Base-by-base conservation (phyloP, 2,329 filamentous ascomycete species). In the Apiospora aurea region DNA sequence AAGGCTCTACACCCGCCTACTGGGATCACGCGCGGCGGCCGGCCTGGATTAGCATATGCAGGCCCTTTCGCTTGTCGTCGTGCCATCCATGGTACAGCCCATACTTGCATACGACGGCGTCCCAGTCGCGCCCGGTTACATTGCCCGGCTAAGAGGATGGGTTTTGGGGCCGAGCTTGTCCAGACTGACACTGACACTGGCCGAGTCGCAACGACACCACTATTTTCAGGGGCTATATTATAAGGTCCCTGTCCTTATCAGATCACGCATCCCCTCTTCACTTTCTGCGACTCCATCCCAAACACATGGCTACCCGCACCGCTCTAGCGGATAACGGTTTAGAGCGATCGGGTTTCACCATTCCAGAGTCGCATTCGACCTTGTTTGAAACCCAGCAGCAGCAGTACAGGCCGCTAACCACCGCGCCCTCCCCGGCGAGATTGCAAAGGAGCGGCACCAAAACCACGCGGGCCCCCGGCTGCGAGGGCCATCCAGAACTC, bases 271-370 rank as follows among this genome's bases (percentile, higher is more conserved):
- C 38, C 26, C 67, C 68, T 41, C 47, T 41, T 53, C n/a, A 41
- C 29, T 43, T 57, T 57, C 68, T 69, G 46, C 47, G 24, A 51
- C 68, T 41, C 68, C 68, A 69, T 76, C 76, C 76, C 76, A 77
- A 75, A 78, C 75, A 76, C 76, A 73, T 76, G 76, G 76, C 75
- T 77, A 78, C 76, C 77, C 77, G 76, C 75, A 74, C 74, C 73
- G 70, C 73, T 77, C 77, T 78, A 78, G 76, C 77, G 75, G 74
- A 75, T 75, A 77, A 76, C 70, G 75, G 77, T 74, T 76, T 78
- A 78, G 76, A 75, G 76, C 77, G 77, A 78, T 78, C 77, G 73
- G 71, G 75, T 74, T 75, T 74, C 76, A 73, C 72, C 73, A 69
- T 75, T 76, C 73, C 73, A 77, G 77, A 71, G 77, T 78, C 73